Conservation (phyloP, 805 yeast species). For the Ogataea dorogensis region DNA sequence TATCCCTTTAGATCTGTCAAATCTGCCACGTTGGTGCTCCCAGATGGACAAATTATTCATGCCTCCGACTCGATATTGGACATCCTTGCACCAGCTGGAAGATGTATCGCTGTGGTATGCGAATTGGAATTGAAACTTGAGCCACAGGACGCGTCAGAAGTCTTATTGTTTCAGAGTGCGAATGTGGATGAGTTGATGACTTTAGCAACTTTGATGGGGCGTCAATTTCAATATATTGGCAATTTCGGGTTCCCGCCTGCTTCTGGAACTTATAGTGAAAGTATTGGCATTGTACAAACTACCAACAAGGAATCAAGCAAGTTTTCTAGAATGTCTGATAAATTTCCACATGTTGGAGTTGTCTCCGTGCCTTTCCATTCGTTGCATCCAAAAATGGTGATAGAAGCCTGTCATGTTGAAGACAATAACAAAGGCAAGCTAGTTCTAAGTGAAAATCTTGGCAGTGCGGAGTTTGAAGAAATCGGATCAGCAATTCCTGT, state of each 20-base stretch:
- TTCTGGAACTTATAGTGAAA: neutral
- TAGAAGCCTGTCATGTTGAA: constrained; percentile 1
- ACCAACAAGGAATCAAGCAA: neutral
- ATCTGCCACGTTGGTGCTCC: constrained; percentile 25
- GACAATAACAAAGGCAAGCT: neutral
- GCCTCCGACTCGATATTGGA: constrained; percentile 10
- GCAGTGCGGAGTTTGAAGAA: neutral
- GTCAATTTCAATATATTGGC: constrained; percentile 5
- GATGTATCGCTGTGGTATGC: constrained; percentile 19
- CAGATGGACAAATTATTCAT: constrained; percentile 27
- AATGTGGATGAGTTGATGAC: constrained; percentile 1
- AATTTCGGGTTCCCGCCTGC: constrained; percentile 3
- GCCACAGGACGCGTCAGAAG: constrained; percentile 3
- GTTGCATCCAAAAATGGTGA: constrained; percentile 1
- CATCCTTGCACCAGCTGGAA: constrained; percentile 14
- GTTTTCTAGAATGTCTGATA: constrained; percentile 1
- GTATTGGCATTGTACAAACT: constrained; percentile 1
- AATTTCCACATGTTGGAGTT: neutral
- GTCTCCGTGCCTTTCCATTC: neutral
- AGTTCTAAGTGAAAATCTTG: constrained; percentile 4
- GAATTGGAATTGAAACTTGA: constrained; percentile 17
- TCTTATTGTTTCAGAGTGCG: neutral
- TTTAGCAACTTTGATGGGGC: neutral
- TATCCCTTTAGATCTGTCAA: constrained; percentile 13
- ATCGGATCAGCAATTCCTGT: neutral